A percentile compares a stretch with the other conserved stretches of the same genome.
Conservation (phyloP, 2,329 filamentous ascomycete species). For the Xylaria arbuscula region DNA sequence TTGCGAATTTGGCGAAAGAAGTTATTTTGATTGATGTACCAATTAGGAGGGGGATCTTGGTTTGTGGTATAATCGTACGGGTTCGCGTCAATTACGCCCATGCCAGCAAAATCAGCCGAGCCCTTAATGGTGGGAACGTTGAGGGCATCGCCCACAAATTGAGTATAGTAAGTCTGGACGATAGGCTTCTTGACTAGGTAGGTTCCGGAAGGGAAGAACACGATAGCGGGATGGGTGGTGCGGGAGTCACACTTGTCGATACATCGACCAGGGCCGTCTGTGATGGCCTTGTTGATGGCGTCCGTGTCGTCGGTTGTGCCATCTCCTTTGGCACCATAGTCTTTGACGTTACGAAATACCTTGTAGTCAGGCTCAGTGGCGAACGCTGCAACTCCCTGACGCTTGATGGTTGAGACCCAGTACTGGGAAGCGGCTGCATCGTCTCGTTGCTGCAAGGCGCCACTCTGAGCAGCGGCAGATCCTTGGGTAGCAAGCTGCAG, state of each 20-base stretch:
- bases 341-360: conserved; percentile 80
- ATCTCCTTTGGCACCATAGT: conserved; percentile 78
- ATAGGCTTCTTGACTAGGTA: conserved; percentile 85
- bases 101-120: conserved; percentile 76
- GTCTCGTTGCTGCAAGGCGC: conserved; percentile 42
- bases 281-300: conserved; percentile 87
- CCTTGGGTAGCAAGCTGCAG: conserved; percentile 44
- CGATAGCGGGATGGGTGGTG: conserved; percentile 83
- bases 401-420: conserved; percentile 78
- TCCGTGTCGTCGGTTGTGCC: conserved; percentile 82
- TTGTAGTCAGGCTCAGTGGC: conserved; percentile 67
- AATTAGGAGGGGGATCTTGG: conserved; percentile 71
- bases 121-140: conserved; percentile 81
- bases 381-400: conserved; percentile 76
- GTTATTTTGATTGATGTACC: conserved; percentile 85
- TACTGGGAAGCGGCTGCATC: conserved; percentile 61
- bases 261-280: conserved; percentile 77
- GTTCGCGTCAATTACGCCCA: conserved; percentile 89
- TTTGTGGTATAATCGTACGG: conserved; percentile 69
- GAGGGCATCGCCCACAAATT: conserved; percentile 84
- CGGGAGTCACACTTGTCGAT: conserved; percentile 83
- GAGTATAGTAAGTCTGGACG: conserved; percentile 90
- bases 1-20: conserved; percentile 88
- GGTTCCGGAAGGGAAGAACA: conserved; percentile 92
- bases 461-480: conserved; percentile 38